Evolutionary conservation across 257 asterid genomes (phyloP).

Genomic region (Paulownia fortunei): DNA sequence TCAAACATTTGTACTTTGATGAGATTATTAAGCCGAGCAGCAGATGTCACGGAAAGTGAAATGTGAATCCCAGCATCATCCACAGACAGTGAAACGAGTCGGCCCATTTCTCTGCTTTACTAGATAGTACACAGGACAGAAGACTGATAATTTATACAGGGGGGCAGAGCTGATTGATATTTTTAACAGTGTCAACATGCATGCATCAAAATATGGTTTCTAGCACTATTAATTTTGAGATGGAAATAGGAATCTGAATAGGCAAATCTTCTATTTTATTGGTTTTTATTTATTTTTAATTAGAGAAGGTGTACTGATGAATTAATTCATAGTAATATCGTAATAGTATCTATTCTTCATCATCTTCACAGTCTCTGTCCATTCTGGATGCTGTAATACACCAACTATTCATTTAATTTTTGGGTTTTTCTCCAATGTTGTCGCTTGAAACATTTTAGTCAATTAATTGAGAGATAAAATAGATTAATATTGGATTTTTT

Average conservation of each 20-base stretch:
- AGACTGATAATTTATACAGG: not conserved
- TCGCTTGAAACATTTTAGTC: no score
- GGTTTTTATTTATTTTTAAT: no score
- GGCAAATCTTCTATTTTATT: not conserved
- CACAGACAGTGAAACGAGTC: not conserved
- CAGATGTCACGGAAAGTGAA: constrained; percentile 27
- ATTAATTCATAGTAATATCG: no score
- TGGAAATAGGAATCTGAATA: not conserved
- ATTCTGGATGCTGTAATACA: no score
- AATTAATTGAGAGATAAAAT: no score
- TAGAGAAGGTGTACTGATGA: no score
- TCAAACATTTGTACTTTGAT: constrained; percentile 19
- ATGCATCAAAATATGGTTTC: constrained; percentile 12
- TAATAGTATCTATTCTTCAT: no score
- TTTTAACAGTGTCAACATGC: constrained; percentile 14
- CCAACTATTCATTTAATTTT: no score
- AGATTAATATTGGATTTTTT: no score
- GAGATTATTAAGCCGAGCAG: constrained; percentile 15
- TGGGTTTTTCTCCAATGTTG: no score
- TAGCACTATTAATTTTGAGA: not conserved
- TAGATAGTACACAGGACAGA: not conserved
- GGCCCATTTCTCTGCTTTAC: not conserved
- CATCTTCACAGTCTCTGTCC: no score
- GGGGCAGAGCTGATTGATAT: not conserved
- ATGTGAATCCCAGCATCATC: not conserved